Evolutionary conservation across 805 yeast species (phyloP).

Genomic region (Metschnikowia continentalis): DNA sequence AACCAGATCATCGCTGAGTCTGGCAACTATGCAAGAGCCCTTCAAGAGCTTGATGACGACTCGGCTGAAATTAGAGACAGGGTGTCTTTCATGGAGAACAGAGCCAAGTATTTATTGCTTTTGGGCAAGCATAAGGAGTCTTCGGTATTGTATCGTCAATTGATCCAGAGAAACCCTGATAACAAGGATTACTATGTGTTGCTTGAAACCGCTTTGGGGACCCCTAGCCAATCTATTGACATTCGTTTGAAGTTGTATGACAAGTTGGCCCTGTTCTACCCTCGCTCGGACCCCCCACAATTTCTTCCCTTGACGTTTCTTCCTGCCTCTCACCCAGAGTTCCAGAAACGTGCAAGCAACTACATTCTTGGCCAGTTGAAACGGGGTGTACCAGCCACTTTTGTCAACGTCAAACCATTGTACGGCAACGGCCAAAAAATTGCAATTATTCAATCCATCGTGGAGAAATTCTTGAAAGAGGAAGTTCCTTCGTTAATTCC

Average conservation of each 20-base stretch:
- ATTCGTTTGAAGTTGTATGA: slow-evolving; percentile 58
- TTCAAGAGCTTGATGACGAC: slow-evolving; percentile 52
- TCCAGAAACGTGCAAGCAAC: slow-evolving; percentile 41
- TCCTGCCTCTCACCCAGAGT: slow-evolving; percentile 46
- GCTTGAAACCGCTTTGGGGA: slow-evolving; percentile 62
- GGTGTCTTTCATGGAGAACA: slow-evolving; percentile 57
- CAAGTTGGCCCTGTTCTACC: slow-evolving; percentile 65
- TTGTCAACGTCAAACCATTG: slow-evolving; percentile 78
- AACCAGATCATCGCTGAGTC: slow-evolving; percentile 58
- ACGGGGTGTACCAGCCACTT: slow-evolving; percentile 87
- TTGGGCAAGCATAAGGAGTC: slow-evolving; percentile 62
- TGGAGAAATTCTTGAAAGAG: slow-evolving; percentile 41
- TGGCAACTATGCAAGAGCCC: slow-evolving; percentile 62
- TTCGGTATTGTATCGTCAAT: slow-evolving; percentile 57
- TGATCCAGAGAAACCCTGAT: slow-evolving; percentile 85
- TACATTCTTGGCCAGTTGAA: slow-evolving; percentile 62
- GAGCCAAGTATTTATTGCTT: slow-evolving; percentile 59
- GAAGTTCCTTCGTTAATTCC: slow-evolving; percentile 34
- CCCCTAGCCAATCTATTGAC: slow-evolving; percentile 42
- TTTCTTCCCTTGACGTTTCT: slow-evolving; percentile 75
- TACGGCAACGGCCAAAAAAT: slow-evolving; percentile 45
- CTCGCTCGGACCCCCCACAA: slow-evolving; percentile 76
- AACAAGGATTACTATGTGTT: slow-evolving; percentile 58
- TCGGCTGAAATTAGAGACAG: slow-evolving; percentile 52
- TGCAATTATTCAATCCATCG: slow-evolving; percentile 51